These are phyloP conservation scores for Paxillus rubicundulus DNA, from an alignment of 768 basidiomycete species.

Conservation along the genomic window DNA sequence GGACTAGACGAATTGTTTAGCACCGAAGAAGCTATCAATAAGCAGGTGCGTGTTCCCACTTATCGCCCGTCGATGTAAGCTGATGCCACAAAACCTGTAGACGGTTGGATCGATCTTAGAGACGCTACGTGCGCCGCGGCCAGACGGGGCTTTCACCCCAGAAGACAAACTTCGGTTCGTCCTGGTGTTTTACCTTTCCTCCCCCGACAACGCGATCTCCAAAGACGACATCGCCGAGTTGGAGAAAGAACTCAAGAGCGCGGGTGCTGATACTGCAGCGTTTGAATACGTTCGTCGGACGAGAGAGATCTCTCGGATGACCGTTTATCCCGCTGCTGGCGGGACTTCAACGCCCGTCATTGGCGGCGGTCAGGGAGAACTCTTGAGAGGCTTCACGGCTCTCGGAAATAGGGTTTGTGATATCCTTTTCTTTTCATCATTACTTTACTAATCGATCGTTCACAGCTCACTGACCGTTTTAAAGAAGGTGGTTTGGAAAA, in stretches of 20 bases:
- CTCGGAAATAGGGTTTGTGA: constrained; percentile 78
- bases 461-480: constrained; percentile 84
- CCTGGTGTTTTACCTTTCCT: constrained; percentile 92
- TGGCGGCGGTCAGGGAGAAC: constrained; percentile 74
- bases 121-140: constrained; percentile 71
- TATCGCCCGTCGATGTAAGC: background rate
- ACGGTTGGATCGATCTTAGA: constrained; percentile 80
- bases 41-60: constrained; percentile 54
- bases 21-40: constrained; percentile 85
- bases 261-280: constrained; percentile 76
- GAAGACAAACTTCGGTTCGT: constrained; percentile 91
- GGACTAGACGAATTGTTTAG: constrained; percentile 97
- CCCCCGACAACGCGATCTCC: constrained; percentile 72
- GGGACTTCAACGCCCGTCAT: constrained; percentile 66
- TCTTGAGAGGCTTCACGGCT: constrained; percentile 92
- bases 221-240: constrained; percentile 89
- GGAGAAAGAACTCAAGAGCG: constrained; percentile 80
- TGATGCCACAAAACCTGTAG: constrained; percentile 34
- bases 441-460: background rate
- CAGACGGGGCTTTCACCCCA: constrained; percentile 63
- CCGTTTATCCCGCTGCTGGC: constrained; percentile 58
- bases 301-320: constrained; percentile 92
- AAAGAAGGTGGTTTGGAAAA: constrained; percentile 97
- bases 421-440: background rate
- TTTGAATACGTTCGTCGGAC: constrained; percentile 93